Base-by-base conservation (phyloP, 2,329 filamentous ascomycete species). In the Cyphellophora europaea region DNA sequence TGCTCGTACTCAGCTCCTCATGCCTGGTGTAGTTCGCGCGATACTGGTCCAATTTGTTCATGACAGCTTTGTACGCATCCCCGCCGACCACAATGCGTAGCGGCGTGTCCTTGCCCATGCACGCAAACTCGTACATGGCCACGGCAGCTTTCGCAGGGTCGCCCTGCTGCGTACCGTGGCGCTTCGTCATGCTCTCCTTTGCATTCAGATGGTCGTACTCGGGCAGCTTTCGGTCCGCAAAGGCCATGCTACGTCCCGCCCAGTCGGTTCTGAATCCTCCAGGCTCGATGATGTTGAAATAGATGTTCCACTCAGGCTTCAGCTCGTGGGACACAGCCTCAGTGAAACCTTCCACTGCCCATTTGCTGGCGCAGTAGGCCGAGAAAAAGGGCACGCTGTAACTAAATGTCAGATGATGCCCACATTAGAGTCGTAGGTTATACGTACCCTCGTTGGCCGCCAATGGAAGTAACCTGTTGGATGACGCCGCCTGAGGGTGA, bases 391-490 rank as follows among this genome's bases (percentile, higher is more conserved):
- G 55, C 18, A 51, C 57, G 2, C 52, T n/a, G n/a, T n/a, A n/a
- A n/a, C n/a, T n/a, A n/a, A n/a, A n/a, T n/a, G n/a, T n/a, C n/a
- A n/a, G n/a, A n/a, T n/a, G n/a, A n/a, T n/a, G n/a, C n/a, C n/a
- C n/a, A n/a, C n/a, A n/a, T n/a, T n/a, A n/a, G n/a, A n/a, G n/a
- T n/a, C n/a, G n/a, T n/a, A n/a, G n/a, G n/a, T n/a, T n/a, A n/a
- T n/a, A n/a, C n/a, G n/a, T n/a, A n/a, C n/a, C n/a, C n/a, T n/a
- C n/a, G n/a, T 35, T 52, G 57, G 0, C 63, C 63, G 3, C 68
- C 71, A 47, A 77, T 65, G 3, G 67, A 72, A 4, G 67, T 71
- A 25, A 77, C 52, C 40, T 77, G 69, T 23, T 74, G 54, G 10
- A 77, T 66, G 5, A 71, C 53, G 5, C 72, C 72, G 3, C 72